phyloP scores from a whole-genome alignment of 768 basidiomycete species.

The Epithele typhae region DNA sequence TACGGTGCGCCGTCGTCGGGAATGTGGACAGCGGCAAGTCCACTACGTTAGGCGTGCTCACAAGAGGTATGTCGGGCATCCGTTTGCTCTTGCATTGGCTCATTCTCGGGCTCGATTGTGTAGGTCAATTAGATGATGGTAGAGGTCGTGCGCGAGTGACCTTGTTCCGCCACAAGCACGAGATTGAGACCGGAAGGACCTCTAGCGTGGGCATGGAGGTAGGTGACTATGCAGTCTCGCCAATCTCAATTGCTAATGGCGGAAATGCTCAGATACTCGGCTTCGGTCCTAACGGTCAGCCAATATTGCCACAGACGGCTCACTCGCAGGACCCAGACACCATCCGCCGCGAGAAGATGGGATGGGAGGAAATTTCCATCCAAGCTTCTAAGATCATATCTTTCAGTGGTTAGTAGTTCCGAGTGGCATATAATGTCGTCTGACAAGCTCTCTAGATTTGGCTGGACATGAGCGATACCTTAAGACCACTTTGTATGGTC shows the following conservation, averaged over 20 bases:
- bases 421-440: no score
- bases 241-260: not conserved
- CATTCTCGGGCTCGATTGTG: no score
- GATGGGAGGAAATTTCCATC: conserved; percentile 93
- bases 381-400: conserved; percentile 90
- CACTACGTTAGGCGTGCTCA: conserved; percentile 90
- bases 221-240: conserved; percentile 11
- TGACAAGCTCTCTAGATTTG: conserved; percentile 65
- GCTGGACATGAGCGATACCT: conserved; percentile 94
- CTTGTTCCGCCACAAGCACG: conserved; percentile 95
- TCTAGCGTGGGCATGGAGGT: conserved; percentile 98
- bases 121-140: conserved; percentile 78
- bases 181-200: conserved; percentile 92
- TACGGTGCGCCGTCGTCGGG: conserved; percentile 93
- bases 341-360: conserved; percentile 78
- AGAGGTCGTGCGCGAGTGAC: conserved; percentile 80
- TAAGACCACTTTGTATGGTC: conserved; percentile 90
- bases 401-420: conserved; percentile 83
- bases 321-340: conserved; percentile 56
- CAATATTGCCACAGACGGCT: conserved; percentile 69
- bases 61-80: conserved; percentile 80
- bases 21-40: conserved; percentile 95
- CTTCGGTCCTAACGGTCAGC: conserved; percentile 70
- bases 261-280: conserved; percentile 66
- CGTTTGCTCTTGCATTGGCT: no score